Evolutionary conservation across 2,329 filamentous ascomycete species (phyloP), one percentile per base, ranked within the genome.

Genomic region (Rhynchosporium graminicola): DNA sequence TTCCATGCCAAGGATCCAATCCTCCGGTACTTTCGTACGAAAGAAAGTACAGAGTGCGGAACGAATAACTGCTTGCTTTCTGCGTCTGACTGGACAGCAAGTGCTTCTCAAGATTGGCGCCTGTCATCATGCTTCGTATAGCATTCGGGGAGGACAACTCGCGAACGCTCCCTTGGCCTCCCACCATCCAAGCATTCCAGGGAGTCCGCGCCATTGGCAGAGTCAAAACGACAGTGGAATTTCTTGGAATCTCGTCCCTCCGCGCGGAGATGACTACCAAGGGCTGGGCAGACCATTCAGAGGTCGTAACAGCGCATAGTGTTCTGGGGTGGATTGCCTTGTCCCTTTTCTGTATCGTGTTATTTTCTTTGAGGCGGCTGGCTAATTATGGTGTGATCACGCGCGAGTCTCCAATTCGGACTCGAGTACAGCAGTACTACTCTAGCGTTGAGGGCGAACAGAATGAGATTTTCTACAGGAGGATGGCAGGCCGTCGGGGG

Each of bases 261-360:
- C 26, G 29, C 20, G 57, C 57, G 61, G 61, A 60, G 33, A 45
- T 52, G 38, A 42, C 12, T 42, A 59, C 54, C 59, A 64, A 61
- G 62, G 52, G 55, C 59, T 61, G 42, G 59, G 59, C 59, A 54
- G 9, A 26, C 29, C 33, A 29, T n/a, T 20, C 7, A 46, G 43
- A 38, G 36, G 57, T 50, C 46, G 46, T 50, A 50, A 54, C 40
- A 13, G 33, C 36, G 33, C 50, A 54, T 54, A n/a, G 50, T 42
- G 9, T 26, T 54, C 50, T 33, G 15, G 50, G n/a, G 28, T 33
- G 33, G 31, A 26, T 40, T 40, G 50, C 45, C 52, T 40, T 40
- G 31, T 58, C 56, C 3, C 36, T 48, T 38, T 29, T 31, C 13
- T 40, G 40, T 10, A 48, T 28, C n/a, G 50, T 40, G 50, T n/a